These are phyloP conservation scores for Alloteropsis semialata DNA, from an alignment of 176 grass and related monocot genomes.

Conservation along the genomic window DNA sequence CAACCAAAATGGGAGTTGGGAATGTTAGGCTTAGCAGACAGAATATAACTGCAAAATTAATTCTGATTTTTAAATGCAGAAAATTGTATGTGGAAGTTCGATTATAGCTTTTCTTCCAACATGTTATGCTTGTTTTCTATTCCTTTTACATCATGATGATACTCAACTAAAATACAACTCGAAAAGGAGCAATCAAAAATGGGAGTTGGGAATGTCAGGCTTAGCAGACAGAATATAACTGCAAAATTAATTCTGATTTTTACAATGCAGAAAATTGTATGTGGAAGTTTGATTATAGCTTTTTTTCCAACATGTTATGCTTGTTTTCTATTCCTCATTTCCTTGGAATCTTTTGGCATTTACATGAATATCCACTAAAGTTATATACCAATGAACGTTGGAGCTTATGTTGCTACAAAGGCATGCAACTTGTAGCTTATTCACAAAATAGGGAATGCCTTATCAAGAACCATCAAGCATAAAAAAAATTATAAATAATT, in stretches of 20 bases:
- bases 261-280: background rate
- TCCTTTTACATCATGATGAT: slow-evolving; percentile 5
- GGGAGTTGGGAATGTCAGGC: slow-evolving; percentile 1
- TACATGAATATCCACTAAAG: background rate
- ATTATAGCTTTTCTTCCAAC: background rate
- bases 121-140: background rate
- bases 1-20: background rate
- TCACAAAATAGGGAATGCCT: background rate
- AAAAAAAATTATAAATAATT: background rate
- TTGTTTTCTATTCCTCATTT: slow-evolving; percentile 12
- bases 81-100: background rate
- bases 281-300: background rate
- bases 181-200: background rate
- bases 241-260: slow-evolving; percentile 2
- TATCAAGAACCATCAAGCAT: background rate
- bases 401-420: background rate
- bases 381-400: background rate
- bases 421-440: background rate
- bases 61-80: background rate
- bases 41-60: slow-evolving; percentile 5
- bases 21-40: slow-evolving; percentile 5
- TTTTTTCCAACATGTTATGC: background rate
- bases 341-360: background rate
- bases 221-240: background rate
- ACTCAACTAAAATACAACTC: slow-evolving; percentile 9